Base-by-base conservation (phyloP, 2,329 filamentous ascomycete species). In the Nakataea oryzae region DNA sequence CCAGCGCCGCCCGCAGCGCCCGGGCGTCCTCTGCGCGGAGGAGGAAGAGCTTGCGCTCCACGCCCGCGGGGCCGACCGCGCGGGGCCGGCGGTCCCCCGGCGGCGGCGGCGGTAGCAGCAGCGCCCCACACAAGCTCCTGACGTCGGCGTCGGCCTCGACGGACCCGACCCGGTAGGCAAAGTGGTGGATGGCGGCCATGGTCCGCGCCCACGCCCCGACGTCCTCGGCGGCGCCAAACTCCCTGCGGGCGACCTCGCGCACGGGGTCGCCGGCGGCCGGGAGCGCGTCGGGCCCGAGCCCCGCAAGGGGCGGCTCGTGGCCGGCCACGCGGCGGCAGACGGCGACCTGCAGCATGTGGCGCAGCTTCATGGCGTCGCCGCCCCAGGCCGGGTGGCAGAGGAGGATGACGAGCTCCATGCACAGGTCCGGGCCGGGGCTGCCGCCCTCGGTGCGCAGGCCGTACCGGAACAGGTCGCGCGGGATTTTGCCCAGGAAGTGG, bases 391-490 rank as follows among this genome's bases (percentile, higher is more conserved):
- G 62, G 34, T 62, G 62, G 34, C 32, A 57, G 14, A 62, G 30
- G 30, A 62, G 58, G 21, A 54, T 50, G 6, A 12, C n/a, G 3
- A 62, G 58, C 34, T 62, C 62, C 12, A 59, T 28, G n/a, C 54
- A 58, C 11, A 60, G 26, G 54, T 60, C 54, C 21, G 57, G 28
- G 24, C 41, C 21, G 17, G 47, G 50, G 57, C 41, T 62, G n/a
- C 5, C 29, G 17, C 29, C 54, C n/a, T 24, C 21, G 17, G 27
- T 50, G 4, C 61, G 56, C n/a, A 62, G 58, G 5, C 62, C 62
- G 26, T 62, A 62, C 8, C 62, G 58, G 50, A 59, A 62, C 28
- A 62, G 62, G 4, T 57, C 62, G 29, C 57, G 57, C n/a, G 58
- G 58, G 17, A 57, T 54, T 24, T n/a, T 47, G 12, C 47, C 34